These are phyloP conservation scores for Talaromyces rugulosus DNA, from an alignment of 2,329 filamentous ascomycete species.

Conservation along the genomic window DNA sequence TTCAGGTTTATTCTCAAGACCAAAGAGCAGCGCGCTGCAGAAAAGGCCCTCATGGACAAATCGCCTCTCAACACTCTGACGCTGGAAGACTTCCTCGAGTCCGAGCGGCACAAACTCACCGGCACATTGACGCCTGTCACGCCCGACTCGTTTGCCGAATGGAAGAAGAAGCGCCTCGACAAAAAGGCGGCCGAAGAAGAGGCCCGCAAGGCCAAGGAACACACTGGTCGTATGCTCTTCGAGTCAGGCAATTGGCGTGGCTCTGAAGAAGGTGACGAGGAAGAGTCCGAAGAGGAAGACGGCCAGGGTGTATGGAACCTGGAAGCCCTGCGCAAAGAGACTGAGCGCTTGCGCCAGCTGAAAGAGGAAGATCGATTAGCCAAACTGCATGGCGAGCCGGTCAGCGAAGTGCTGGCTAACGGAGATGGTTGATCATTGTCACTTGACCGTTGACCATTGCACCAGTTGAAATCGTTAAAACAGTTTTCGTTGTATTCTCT, in stretches of 20 bases:
- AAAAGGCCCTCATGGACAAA: conserved; percentile 95
- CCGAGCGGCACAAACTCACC: conserved; percentile 89
- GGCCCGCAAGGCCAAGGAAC: conserved; percentile 86
- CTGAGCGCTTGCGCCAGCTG: conserved; percentile 66
- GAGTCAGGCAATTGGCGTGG: conserved; percentile 89
- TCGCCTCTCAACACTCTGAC: conserved; percentile 91
- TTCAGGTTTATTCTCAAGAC: conserved; percentile 91
- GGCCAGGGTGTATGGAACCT: conserved; percentile 66
- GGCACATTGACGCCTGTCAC: conserved; percentile 91
- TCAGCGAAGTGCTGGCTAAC: conserved; percentile 5
- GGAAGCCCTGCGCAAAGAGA: conserved; percentile 77
- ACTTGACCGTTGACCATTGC: neutral
- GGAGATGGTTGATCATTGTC: conserved; percentile 3
- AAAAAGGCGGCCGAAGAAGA: conserved; percentile 96
- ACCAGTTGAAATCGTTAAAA: neutral
- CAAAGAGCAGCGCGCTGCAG: conserved; percentile 89
- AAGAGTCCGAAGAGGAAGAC: conserved; percentile 41
- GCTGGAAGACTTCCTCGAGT: conserved; percentile 94
- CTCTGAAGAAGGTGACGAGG: conserved; percentile 49
- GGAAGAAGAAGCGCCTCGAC: conserved; percentile 90
- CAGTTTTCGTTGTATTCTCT: neutral
- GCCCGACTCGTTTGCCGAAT: conserved; percentile 86
- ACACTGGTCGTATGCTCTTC: conserved; percentile 90
- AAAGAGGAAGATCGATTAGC: conserved; percentile 71
- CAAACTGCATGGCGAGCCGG: conserved; percentile 26